These are phyloP conservation scores for Fusarium cyanostomum DNA, from an alignment of 2,329 filamentous ascomycete species.

Conservation along the genomic window DNA sequence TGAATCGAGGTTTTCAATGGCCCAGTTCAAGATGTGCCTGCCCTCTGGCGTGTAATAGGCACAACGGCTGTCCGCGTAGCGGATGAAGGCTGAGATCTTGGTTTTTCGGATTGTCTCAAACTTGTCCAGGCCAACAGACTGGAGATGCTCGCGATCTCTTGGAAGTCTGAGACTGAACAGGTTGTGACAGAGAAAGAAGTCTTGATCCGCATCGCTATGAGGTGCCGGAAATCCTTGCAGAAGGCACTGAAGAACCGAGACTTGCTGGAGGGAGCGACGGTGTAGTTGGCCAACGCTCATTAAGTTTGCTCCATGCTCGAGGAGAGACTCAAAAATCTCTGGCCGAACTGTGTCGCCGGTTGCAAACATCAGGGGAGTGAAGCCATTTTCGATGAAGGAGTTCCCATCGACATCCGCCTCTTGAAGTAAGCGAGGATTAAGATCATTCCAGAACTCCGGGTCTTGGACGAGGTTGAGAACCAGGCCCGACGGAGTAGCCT, in stretches of 20 bases:
- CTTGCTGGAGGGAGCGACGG: not conserved
- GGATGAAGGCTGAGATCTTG: not conserved
- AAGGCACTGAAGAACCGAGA: conserved; percentile 13
- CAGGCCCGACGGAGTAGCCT: no score
- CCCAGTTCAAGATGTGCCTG: conserved; percentile 8
- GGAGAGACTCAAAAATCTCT: not conserved
- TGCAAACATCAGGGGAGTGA: conserved; percentile 17
- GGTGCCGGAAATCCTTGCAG: not conserved
- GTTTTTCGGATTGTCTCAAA: no score
- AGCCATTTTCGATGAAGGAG: not conserved
- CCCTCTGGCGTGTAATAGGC: not conserved
- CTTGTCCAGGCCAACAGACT: no score
- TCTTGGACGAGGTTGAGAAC: no score
- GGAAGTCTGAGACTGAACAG: no score
- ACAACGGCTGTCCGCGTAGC: not conserved
- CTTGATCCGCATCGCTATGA: not conserved
- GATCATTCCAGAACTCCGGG: no score
- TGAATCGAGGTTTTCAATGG: not conserved
- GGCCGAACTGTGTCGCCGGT: not conserved
- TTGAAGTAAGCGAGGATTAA: not conserved
- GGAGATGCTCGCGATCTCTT: no score
- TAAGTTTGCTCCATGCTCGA: not conserved
- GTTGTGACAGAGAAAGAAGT: no score
- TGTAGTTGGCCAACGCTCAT: not conserved
- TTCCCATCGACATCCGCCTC: not conserved